These are phyloP conservation scores for Fraxinus quadrangulata DNA, from an alignment of 257 asterid species.

Conservation along the genomic window DNA sequence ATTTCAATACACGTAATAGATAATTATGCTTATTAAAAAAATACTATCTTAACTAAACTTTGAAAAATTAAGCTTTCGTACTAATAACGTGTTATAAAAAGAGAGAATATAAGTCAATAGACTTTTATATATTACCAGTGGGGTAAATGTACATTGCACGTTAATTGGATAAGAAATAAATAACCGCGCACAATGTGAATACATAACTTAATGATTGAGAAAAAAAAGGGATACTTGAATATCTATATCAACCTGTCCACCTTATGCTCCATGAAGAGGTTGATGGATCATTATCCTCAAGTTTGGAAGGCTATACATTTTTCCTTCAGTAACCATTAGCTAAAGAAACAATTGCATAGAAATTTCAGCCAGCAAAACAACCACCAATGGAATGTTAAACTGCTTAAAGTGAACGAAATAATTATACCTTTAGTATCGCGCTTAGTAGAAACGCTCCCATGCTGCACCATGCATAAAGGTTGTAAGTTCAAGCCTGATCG, in stretches of 20 bases:
- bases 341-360: constrained; percentile 5
- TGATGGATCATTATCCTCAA: constrained; percentile 88
- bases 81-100: too few relatives aligned
- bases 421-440: constrained; percentile 85
- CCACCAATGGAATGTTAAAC: constrained; percentile 9
- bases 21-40: too few relatives aligned
- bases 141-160: too few relatives aligned
- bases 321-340: constrained; percentile 46
- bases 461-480: constrained; percentile 40
- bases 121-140: too few relatives aligned
- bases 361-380: constrained; percentile 16
- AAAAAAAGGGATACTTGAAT: constrained; percentile 56
- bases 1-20: too few relatives aligned
- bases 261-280: constrained; percentile 88
- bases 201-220: background rate
- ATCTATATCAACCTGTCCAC: constrained; percentile 71
- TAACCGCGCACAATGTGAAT: background rate
- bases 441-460: constrained; percentile 94
- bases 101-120: too few relatives aligned
- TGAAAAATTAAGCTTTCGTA: too few relatives aligned
- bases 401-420: constrained; percentile 14
- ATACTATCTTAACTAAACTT: too few relatives aligned
- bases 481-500: background rate
- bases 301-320: constrained; percentile 76
- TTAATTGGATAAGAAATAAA: background rate